phyloP scores from a whole-genome alignment of 805 yeast species.

The Wickerhamiella sorbophila region DNA sequence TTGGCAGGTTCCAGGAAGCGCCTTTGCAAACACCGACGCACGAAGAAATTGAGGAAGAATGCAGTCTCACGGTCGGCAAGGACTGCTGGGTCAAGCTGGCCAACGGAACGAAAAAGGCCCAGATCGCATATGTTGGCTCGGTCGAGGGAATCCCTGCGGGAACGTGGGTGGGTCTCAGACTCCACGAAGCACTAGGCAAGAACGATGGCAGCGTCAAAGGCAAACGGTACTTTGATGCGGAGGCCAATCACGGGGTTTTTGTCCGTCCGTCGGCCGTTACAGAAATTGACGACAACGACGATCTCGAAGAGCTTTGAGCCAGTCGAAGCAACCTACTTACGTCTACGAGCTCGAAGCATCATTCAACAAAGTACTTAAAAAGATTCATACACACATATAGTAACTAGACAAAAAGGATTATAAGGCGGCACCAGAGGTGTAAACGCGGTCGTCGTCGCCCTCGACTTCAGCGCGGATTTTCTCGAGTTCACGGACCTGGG shows the following conservation, averaged over 20 bases:
- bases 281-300: constrained; percentile 49
- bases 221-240: constrained; percentile 40
- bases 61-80: constrained; percentile 12
- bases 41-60: constrained; percentile 10
- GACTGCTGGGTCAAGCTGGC: constrained; percentile 22
- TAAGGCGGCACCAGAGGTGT: constrained; percentile 29
- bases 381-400: too few relatives aligned
- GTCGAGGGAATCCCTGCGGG: constrained; percentile 37
- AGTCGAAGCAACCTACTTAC: too few relatives aligned
- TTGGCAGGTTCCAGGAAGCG: constrained; percentile 45
- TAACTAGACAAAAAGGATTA: too few relatives aligned
- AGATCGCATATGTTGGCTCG: constrained; percentile 54
- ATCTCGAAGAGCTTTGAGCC: constrained; percentile 22
- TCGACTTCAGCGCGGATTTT: constrained; percentile 65
- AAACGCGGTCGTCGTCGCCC: constrained; percentile 64
- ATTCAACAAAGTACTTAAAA: too few relatives aligned
- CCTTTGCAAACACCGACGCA: neutral
- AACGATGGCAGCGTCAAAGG: constrained; percentile 68
- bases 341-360: too few relatives aligned
- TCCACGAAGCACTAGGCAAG: constrained; percentile 77
- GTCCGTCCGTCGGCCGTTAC: constrained; percentile 55
- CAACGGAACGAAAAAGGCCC: constrained; percentile 46
- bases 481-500: constrained; percentile 65
- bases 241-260: constrained; percentile 56
- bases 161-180: constrained; percentile 71